Conservation (phyloP, 2,329 filamentous ascomycete species). For the Aspergillus fumigatiaffinis region DNA sequence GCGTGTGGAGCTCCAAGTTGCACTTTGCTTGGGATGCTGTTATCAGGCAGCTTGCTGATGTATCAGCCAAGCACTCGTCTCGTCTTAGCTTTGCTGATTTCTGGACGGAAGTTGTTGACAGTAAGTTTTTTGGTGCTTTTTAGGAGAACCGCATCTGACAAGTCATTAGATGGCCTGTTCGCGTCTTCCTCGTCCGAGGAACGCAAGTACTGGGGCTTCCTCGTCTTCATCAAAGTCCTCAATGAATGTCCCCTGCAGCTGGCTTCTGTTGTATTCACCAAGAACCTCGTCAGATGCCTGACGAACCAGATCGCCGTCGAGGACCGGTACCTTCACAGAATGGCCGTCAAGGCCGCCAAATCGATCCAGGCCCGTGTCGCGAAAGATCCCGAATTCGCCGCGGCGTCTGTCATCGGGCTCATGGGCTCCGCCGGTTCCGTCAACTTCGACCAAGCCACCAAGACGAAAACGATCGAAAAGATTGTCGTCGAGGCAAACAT, state of each 20-base stretch:
- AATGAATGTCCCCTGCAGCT: conserved; percentile 47
- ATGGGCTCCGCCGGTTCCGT: conserved; percentile 66
- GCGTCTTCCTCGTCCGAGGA: conserved; percentile 76
- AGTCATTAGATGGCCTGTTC: conserved; percentile 69
- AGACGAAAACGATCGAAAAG: conserved; percentile 77
- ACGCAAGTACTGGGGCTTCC: conserved; percentile 88
- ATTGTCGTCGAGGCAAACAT: conserved; percentile 59
- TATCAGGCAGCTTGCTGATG: conserved; percentile 46
- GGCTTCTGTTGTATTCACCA: conserved; percentile 67
- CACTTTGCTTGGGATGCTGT: conserved; percentile 87
- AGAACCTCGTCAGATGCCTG: conserved; percentile 75
- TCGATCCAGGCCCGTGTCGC: conserved; percentile 63
- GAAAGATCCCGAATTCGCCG: conserved; percentile 56
- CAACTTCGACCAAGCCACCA: conserved; percentile 82
- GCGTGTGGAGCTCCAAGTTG: conserved; percentile 73
- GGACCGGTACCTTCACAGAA: conserved; percentile 74
- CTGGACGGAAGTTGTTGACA: conserved; percentile 83
- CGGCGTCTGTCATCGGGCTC: conserved; percentile 62
- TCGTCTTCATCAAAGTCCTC: conserved; percentile 76
- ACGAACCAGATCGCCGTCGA: conserved; percentile 77
- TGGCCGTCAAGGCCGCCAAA: conserved; percentile 72
- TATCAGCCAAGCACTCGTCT: conserved; percentile 30
- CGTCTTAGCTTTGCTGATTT: conserved; percentile 63
- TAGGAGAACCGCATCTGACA: conserved; percentile 18
- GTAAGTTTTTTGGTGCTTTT: conserved; percentile 48